Base-by-base conservation (phyloP, 176 grass and related monocot species). In the Avena sativa region DNA sequence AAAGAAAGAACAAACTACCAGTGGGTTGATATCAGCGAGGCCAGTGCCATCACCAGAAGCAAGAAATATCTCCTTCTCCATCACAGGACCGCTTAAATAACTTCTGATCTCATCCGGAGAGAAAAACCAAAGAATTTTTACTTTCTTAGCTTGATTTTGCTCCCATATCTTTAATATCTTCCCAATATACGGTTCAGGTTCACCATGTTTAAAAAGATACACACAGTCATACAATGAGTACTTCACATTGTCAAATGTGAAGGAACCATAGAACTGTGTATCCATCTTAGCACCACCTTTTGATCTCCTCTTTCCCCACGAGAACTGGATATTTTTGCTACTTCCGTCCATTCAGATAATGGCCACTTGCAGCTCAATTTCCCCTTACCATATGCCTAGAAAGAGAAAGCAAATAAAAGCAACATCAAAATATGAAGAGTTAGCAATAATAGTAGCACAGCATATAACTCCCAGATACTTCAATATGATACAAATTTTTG, bases 121-220 rank as follows among this genome's bases (percentile, higher is more conserved):
- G 49, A 95, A 95, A 87, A 92, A 95, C 93, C 93, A 95, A 82
- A 95, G 70, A 85, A 95, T 90, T 68, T 95, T 95, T 59, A 92
- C 79, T 92, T 79, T 95, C 80, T 87, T 95, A 55, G 11, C 79
- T 50, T 77, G 9, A n/a, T 91, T 90, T 74, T 91, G 83, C 71
- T 92, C 75, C 83, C 86, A 92, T 63, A 90, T 90, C 57, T 87
- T 95, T 51, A 92, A 3, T 81, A 95, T 89, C 62, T 95, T 95
- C 68, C 93, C 93, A 89, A 95, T 34, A 15, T 95, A 75, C 12
- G 93, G 93, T 36, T 87, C 83, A 30, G 74, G 23, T 10, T 87
- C 76, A 74, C 65, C 85, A 71, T 52, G 58, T 48, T 89, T 86
- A 75, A 89, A 91, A 83, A 92, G 81, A 69, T 92, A 95, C 13